These are phyloP conservation scores for Lomentospora prolificans DNA, from an alignment of 2,329 filamentous ascomycete species.

Conservation along the genomic window DNA sequence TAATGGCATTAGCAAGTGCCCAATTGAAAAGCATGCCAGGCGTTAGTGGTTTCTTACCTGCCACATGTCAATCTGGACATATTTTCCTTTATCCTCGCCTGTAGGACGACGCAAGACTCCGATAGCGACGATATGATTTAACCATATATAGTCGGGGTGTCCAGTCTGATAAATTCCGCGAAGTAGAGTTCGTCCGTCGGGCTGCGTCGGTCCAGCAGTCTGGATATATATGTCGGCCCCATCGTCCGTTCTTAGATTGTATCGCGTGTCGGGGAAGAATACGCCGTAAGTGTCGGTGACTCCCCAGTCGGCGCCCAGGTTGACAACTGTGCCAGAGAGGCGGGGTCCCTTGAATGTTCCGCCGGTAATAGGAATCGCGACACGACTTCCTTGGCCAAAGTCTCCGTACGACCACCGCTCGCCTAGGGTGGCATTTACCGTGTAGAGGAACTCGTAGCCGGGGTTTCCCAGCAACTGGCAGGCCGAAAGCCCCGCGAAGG, in stretches of 20 bases:
- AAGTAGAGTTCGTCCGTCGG: constrained; percentile 16
- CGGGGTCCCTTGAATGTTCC: constrained; percentile 25
- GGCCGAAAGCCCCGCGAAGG: background rate
- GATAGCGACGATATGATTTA: constrained; percentile 23
- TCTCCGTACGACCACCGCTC: constrained; percentile 19
- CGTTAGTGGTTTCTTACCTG: no score
- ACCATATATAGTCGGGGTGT: constrained; percentile 24
- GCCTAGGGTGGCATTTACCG: constrained; percentile 3
- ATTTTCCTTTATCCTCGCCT: background rate
- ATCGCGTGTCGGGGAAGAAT: constrained; percentile 28
- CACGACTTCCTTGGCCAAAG: constrained; percentile 22
- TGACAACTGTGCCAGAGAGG: constrained; percentile 19
- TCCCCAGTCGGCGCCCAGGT: constrained; percentile 26
- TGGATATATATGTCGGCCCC: constrained; percentile 26
- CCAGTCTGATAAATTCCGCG: constrained; percentile 24
- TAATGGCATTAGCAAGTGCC: no score
- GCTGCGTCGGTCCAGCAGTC: constrained; percentile 25
- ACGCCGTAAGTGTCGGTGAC: constrained; percentile 23
- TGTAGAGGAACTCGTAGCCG: constrained; percentile 8
- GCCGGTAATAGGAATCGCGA: constrained; percentile 23
- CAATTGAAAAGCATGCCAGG: no score
- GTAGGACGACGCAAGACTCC: constrained; percentile 8
- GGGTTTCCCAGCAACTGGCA: background rate
- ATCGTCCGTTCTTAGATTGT: constrained; percentile 27
- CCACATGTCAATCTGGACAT: constrained; percentile 7